These are phyloP conservation scores for Tolypocladium sp. DNA, from an alignment of 2,329 filamentous ascomycete species.

Conservation along the genomic window DNA sequence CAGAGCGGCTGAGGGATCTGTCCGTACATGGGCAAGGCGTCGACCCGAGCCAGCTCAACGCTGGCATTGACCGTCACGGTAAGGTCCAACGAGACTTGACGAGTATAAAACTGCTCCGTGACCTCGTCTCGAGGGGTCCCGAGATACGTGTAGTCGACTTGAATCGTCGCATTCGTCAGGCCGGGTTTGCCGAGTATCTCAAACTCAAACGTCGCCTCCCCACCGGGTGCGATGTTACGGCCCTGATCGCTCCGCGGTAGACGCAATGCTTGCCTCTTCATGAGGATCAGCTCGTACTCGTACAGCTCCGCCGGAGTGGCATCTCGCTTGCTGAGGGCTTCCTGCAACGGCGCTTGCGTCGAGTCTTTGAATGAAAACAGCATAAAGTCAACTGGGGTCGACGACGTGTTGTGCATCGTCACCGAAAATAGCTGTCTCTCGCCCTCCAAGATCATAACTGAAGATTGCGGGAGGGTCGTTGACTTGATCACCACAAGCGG, in stretches of 20 bases:
- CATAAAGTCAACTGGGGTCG: slow-evolving; percentile 71
- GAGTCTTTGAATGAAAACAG: slow-evolving; percentile 87
- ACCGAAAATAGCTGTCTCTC: slow-evolving; percentile 71
- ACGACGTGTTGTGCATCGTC: slow-evolving; percentile 70
- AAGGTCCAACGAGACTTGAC: slow-evolving; percentile 71
- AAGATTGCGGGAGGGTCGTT: slow-evolving; percentile 71
- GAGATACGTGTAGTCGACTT: slow-evolving; percentile 81
- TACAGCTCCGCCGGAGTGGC: slow-evolving; percentile 72
- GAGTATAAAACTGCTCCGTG: slow-evolving; percentile 68
- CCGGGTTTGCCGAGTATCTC: slow-evolving; percentile 83
- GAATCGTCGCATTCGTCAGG: slow-evolving; percentile 67
- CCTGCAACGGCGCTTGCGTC: slow-evolving; percentile 67
- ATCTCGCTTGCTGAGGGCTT: slow-evolving; percentile 67
- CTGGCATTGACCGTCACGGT: slow-evolving; percentile 89
- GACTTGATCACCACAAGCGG: slow-evolving; percentile 69
- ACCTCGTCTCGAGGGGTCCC: slow-evolving; percentile 60
- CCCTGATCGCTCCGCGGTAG: slow-evolving; percentile 41
- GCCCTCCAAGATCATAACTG: slow-evolving; percentile 88
- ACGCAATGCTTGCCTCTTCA: slow-evolving; percentile 61
- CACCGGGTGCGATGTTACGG: slow-evolving; percentile 56
- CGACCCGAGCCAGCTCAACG: slow-evolving; percentile 71
- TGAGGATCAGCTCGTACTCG: slow-evolving; percentile 74
- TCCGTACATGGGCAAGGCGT: slow-evolving; percentile 65
- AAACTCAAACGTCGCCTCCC: slow-evolving; percentile 65
- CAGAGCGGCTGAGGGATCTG: slow-evolving; percentile 55